Conservation (phyloP, 495 filamentous ascomycete genomes). For the Aspergillus avenaceus region DNA sequence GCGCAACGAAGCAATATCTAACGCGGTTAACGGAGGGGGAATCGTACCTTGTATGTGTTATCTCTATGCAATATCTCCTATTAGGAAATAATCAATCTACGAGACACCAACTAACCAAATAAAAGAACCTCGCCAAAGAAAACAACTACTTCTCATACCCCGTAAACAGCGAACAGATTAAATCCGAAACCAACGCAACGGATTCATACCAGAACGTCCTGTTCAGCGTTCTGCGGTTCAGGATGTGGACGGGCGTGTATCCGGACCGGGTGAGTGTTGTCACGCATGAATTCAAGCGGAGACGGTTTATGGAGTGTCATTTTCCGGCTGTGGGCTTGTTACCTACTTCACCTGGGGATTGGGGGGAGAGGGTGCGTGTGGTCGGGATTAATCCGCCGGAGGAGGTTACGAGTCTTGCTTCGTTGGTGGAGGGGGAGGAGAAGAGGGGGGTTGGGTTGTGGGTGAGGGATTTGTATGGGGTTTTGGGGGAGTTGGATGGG, state of each 20-base stretch:
- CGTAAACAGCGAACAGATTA: slow-evolving; percentile 25
- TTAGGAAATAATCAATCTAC: slow-evolving; percentile 7
- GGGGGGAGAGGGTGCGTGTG: slow-evolving; percentile 42
- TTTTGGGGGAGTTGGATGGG: slow-evolving; percentile 25
- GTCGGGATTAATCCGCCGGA: slow-evolving; percentile 69
- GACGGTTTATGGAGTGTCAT: slow-evolving; percentile 64
- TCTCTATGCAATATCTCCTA: background rate
- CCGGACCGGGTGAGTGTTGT: slow-evolving; percentile 58
- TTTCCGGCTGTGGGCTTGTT: slow-evolving; percentile 57
- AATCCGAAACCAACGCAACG: slow-evolving; percentile 62
- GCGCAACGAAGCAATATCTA: slow-evolving; percentile 51
- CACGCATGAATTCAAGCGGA: slow-evolving; percentile 70
- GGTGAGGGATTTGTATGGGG: slow-evolving; percentile 43
- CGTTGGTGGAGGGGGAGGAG: slow-evolving; percentile 37
- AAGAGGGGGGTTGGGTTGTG: slow-evolving; percentile 41
- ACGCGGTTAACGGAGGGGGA: slow-evolving; percentile 58
- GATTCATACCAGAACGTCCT: slow-evolving; percentile 78
- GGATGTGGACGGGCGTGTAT: slow-evolving; percentile 31
- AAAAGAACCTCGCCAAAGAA: slow-evolving; percentile 43
- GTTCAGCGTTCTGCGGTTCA: slow-evolving; percentile 63
- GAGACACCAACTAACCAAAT: slow-evolving; percentile 1
- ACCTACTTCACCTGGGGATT: background rate
- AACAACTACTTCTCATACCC: slow-evolving; percentile 31
- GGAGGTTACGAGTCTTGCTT: slow-evolving; percentile 43
- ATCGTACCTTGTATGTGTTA: slow-evolving; percentile 58